Base-by-base conservation (phyloP, 495 filamentous ascomycete genomes). In the Tetracladium marchalianum region DNA sequence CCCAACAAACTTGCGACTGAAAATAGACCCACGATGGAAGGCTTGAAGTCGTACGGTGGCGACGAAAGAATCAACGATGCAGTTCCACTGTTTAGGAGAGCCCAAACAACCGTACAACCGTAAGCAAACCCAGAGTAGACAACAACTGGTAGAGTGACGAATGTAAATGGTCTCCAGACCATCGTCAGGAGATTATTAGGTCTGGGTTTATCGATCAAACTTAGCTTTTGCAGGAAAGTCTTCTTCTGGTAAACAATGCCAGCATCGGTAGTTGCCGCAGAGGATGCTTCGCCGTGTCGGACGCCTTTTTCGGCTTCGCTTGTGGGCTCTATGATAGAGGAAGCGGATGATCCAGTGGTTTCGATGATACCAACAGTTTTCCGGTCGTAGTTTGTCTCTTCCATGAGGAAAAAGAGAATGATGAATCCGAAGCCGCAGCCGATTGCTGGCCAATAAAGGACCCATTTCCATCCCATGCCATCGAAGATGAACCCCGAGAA, bases 51-150 rank as follows among this genome's bases (percentile, higher is more conserved):
- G 47, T 85, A 85, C 0, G 81, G 77, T 7, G 64, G 48, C 12
- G 56, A 65, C 11, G 70, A 67, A 4, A 84, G 64, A 44, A 82
- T 77, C 8, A 82, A 65, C 0, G 78, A 82, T 0, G 76, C 64
- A 1, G 80, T 83, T 15, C 68, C 80, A 50, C 82, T 82, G 31
- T 84, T 60, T 32, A 84, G 76, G 53, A 82, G 82, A 65, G 82
- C 82, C 61, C 76, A 76, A 24, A 82, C 66, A 22, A 84, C 67
- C 46, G 76, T 78, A 1, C 69, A 74, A 1, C 80, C 80, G 54
- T 83, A 83, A 8, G 71, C 76, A 54, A 84, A 81, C 24, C 81
- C 80, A 22, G 78, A 73, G 47, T 80, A 84, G 47, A 78, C 78
- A 16, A 83, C 75, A 2, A 81, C 76, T 0, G 79, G 80, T 63